Conservation (phyloP, 1,139 yeast species). For the Sugiyamaella paludigena region DNA sequence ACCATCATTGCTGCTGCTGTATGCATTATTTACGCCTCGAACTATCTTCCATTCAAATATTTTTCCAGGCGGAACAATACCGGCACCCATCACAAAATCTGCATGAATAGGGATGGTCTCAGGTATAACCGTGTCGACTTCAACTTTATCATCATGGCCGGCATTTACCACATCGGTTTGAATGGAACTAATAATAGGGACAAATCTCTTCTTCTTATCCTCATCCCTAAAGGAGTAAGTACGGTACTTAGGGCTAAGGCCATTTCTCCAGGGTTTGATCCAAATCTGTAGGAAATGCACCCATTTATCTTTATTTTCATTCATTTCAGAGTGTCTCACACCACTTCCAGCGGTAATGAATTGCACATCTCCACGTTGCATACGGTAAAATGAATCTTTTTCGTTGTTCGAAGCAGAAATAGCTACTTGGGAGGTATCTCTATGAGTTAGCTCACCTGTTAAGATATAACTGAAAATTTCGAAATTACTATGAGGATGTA, state of each 20-base stretch:
- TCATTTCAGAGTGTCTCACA: constrained; percentile 11
- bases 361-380: constrained; percentile 13
- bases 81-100: constrained; percentile 14
- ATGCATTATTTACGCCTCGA: neutral
- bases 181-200: constrained; percentile 8
- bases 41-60: constrained; percentile 7
- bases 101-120: constrained; percentile 10
- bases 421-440: constrained; percentile 1
- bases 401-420: neutral
- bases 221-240: constrained; percentile 7
- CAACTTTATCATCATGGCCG: constrained; percentile 1
- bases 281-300: constrained; percentile 11
- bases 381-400: constrained; percentile 1
- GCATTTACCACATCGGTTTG: neutral
- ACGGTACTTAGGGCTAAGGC: constrained; percentile 6
- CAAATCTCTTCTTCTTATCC: constrained; percentile 9
- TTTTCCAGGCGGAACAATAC: constrained; percentile 5
- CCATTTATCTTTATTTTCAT: neutral
- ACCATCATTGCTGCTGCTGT: neutral
- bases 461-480: constrained; percentile 14
- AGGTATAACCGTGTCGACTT: neutral
- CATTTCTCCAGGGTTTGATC: constrained; percentile 11
- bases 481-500: constrained; percentile 10
- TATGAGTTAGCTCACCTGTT: constrained; percentile 12
- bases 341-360: constrained; percentile 11